A percentile compares a stretch with the other conserved stretches of the same genome.
Conservation (phyloP, 495 filamentous ascomycete species). For the Lophium mytilinum region DNA sequence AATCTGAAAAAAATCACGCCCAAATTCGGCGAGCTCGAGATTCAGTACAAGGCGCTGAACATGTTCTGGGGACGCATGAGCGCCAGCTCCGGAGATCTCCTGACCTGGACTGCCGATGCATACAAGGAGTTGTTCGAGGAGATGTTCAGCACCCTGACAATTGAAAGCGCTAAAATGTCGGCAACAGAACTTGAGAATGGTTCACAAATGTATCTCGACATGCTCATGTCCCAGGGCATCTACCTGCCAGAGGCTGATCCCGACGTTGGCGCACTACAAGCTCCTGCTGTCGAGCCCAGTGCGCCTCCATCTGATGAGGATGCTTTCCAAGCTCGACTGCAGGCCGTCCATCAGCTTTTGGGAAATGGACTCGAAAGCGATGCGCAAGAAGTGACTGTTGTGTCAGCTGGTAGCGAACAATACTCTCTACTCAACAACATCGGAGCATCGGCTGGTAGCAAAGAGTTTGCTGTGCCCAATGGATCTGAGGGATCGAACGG, state of each 20-base stretch:
- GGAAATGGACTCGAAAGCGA: conserved; percentile 5
- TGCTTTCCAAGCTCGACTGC: conserved; percentile 3
- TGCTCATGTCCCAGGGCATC: conserved; percentile 1
- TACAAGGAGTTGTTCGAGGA: conserved; percentile 5
- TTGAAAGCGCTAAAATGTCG: conserved; percentile 3
- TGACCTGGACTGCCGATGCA: conserved; percentile 6
- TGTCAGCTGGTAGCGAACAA: too few species aligned
- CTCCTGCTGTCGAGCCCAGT: conserved; percentile 4
- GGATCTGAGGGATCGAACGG: too few species aligned
- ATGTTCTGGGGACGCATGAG: conserved; percentile 5
- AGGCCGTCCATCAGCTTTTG: conserved; percentile 4
- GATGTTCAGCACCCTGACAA: conserved; percentile 4
- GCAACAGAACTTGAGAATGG: conserved; percentile 7
- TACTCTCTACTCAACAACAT: too few species aligned
- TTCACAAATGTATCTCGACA: conserved; percentile 8
- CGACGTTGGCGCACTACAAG: conserved; percentile 6
- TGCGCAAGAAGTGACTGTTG: conserved; percentile 7
- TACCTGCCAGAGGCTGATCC: conserved; percentile 7
- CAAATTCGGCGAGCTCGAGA: conserved; percentile 7
- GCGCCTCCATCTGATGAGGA: conserved; percentile 4
- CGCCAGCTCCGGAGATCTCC: conserved; percentile 6
- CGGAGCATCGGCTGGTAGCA: too few species aligned
- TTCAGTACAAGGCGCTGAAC: conserved; percentile 6
- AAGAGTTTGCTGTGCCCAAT: too few species aligned
- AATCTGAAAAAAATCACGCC: conserved; percentile 5